Evolutionary conservation across 2,329 filamentous ascomycete genomes (phyloP), one percentile per base, ranked within the genome.

Genomic region (Aspergillus melleus): DNA sequence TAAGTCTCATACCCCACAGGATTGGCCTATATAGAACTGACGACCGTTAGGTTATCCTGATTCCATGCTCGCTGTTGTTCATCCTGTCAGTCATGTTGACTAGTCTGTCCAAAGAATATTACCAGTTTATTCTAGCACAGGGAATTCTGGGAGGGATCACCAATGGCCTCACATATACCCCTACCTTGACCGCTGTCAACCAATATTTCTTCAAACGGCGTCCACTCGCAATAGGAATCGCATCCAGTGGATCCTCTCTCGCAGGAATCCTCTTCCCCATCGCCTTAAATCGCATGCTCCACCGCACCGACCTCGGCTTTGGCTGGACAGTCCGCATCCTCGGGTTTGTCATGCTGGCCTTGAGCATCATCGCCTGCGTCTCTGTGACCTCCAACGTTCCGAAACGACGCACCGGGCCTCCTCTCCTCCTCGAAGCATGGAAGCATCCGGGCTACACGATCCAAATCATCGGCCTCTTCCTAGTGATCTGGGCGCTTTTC

Each of bases 21-120:
- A 2, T 29, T 8, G 8, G 1, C 8, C 26, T 29, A 29, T 4
- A 29, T 29, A 29, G 6, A 36, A 24, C 22, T 54, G 6, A 26
- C 22, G 10, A 3, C 59, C 29, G 14, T 12, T 49, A 64, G 61
- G 47, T 60, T 12, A 61, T 66, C 26, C 22, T 62, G 4, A 53
- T 60, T 36, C 59, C 63, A n/a, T 58, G 54, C 29, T 60, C 61
- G 3, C 16, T 61, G 2, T 24, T 61, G 1, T 61, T 61, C 20
- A 81, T 88, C 19, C 82, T 88, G 55, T 84, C 84, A 2, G 68
- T 88, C 10, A 88, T 89, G 84, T 86, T 88, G 84, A 79, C 83
- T 0, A 83, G 79, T 8, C 71, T 89, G 59, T 86, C 78, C 55
- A 82, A 75, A 0, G 65, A 83, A 57, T 85, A 84, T 68, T 85